phyloP scores from a whole-genome alignment of 768 basidiomycete genomes.

The Suillus americanus region DNA sequence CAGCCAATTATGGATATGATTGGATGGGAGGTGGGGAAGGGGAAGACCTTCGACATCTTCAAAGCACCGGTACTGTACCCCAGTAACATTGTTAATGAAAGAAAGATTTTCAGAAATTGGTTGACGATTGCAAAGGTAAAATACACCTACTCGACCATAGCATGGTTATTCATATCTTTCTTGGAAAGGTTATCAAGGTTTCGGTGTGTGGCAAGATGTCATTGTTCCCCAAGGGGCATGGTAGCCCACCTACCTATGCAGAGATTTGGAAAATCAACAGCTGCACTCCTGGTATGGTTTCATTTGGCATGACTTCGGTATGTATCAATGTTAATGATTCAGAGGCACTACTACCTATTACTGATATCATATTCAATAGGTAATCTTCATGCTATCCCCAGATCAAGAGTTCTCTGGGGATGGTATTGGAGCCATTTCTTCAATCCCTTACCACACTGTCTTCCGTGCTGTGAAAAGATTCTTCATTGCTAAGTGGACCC shows the following conservation, averaged over 20 bases:
- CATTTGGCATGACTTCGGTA: constrained; percentile 1
- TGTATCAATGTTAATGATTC: neutral
- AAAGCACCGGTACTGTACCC: constrained; percentile 2
- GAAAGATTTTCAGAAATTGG: neutral
- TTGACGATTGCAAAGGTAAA: neutral
- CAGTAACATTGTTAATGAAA: neutral
- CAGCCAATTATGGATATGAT: neutral
- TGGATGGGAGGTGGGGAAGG: neutral
- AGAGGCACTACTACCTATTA: neutral
- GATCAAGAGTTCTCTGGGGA: constrained; percentile 2
- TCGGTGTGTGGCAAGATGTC: constrained; percentile 3
- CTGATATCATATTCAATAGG: neutral
- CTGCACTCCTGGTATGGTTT: constrained; percentile 4
- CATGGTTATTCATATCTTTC: neutral
- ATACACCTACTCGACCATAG: neutral
- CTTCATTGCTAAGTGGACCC: neutral
- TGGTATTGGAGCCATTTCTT: constrained; percentile 3
- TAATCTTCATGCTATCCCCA: constrained; percentile 2
- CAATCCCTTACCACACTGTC: neutral
- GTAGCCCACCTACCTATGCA: neutral
- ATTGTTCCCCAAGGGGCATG: neutral
- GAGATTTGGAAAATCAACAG: neutral
- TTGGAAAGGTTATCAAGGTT: constrained; percentile 8
- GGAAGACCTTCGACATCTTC: neutral
- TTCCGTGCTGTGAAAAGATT: neutral